These are phyloP conservation scores for Chrysoporthe puriensis DNA, from an alignment of 2,329 filamentous ascomycete genomes.

Conservation along the genomic window DNA sequence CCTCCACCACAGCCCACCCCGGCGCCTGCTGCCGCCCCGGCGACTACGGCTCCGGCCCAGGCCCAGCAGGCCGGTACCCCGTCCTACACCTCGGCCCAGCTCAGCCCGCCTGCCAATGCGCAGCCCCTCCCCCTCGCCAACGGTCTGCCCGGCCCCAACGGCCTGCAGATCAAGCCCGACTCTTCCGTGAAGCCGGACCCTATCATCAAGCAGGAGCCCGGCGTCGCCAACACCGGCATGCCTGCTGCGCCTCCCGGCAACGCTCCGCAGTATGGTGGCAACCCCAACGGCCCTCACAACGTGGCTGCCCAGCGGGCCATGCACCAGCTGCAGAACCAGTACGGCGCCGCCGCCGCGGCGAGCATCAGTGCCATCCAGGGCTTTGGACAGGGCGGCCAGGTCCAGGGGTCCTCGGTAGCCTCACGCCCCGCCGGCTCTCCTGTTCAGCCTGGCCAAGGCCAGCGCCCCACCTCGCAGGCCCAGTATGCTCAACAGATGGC, in stretches of 20 bases:
- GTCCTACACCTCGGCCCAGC: conserved; percentile 41
- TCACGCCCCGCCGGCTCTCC: conserved; percentile 30
- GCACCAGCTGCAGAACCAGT: conserved; percentile 61
- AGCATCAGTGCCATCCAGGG: conserved; percentile 67
- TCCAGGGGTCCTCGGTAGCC: conserved; percentile 36
- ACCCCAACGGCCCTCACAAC: conserved; percentile 10
- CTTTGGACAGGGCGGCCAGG: conserved; percentile 39
- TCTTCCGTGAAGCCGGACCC: conserved; percentile 51
- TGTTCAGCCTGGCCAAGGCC: conserved; percentile 30
- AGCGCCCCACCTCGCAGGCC: conserved; percentile 25
- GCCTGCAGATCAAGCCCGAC: conserved; percentile 55
- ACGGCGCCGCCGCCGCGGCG: conserved; percentile 65
- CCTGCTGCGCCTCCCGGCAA: conserved; percentile 39
- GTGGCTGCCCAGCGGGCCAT: conserved; percentile 59
- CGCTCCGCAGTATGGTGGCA: conserved; percentile 29
- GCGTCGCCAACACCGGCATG: conserved; percentile 38
- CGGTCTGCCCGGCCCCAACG: conserved; percentile 38
- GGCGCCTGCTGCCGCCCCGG: conserved; percentile 40
- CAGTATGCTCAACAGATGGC: conserved; percentile 42
- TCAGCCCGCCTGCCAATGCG: conserved; percentile 40
- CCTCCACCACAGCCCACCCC: conserved; percentile 60
- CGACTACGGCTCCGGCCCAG: conserved; percentile 33
- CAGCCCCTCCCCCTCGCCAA: conserved; percentile 36
- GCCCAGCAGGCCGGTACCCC: conserved; percentile 32
- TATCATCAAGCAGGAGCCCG: conserved; percentile 53